Evolutionary conservation across 2,329 filamentous ascomycete species (phyloP).

Genomic region (Aschersonia sp.): DNA sequence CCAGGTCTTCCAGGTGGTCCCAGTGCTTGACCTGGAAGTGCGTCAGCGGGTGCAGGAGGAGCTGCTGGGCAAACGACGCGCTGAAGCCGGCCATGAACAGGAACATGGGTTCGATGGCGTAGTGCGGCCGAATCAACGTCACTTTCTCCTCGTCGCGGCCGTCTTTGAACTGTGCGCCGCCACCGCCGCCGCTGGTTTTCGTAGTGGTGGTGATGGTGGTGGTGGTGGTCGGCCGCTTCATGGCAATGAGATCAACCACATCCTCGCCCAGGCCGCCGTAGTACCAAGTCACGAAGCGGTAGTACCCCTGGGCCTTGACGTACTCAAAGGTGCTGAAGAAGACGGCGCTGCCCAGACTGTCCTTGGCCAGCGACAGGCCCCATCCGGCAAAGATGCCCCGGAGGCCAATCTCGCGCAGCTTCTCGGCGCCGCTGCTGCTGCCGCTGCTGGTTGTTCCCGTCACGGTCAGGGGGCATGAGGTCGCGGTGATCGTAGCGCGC

Average conservation of each 20-base stretch:
- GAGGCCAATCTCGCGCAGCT: constrained; percentile 54
- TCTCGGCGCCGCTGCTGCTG: constrained; percentile 31
- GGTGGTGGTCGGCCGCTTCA: constrained; percentile 22
- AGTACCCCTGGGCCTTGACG: constrained; percentile 58
- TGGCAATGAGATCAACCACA: constrained; percentile 32
- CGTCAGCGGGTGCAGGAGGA: constrained; percentile 55
- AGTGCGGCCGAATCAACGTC: constrained; percentile 54
- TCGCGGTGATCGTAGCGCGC: constrained; percentile 51
- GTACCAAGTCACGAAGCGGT: constrained; percentile 55
- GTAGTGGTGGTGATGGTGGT: no score
- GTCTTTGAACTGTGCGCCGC: background rate
- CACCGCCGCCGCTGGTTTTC: no score
- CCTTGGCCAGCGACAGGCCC: constrained; percentile 53
- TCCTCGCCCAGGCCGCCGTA: constrained; percentile 46
- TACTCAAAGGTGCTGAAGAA: constrained; percentile 69
- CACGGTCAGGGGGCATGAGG: constrained; percentile 14
- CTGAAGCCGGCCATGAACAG: constrained; percentile 53
- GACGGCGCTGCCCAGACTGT: constrained; percentile 52
- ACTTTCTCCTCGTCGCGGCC: constrained; percentile 8
- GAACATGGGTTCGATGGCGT: constrained; percentile 60
- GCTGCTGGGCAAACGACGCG: constrained; percentile 54
- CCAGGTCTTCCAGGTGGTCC: constrained; percentile 57
- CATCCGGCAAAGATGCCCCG: constrained; percentile 64
- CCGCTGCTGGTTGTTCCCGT: constrained; percentile 8
- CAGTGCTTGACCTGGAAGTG: constrained; percentile 61